A percentile compares a stretch with the other conserved stretches of the same genome.
Evolutionary conservation across 2,329 filamentous ascomycete species (phyloP).

Genomic region (Phyllosticta citribraziliensis): DNA sequence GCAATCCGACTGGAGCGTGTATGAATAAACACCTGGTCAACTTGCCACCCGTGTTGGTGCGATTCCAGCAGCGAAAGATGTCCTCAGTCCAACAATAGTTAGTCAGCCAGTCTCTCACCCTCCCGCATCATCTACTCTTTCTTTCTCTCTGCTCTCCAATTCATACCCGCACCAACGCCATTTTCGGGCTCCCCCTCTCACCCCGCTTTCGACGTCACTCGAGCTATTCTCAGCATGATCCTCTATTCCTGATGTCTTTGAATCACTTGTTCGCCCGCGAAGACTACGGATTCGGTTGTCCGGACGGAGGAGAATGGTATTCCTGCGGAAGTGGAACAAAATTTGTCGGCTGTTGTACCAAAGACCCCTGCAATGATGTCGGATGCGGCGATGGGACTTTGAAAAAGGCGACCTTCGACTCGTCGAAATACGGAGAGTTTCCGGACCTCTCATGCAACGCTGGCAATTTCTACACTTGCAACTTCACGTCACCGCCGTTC

Average conservation of each 20-base stretch:
- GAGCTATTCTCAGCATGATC: neutral
- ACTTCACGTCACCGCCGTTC: constrained; percentile 19
- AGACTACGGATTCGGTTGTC: constrained; percentile 23
- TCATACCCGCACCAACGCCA: neutral
- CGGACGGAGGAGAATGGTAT: constrained; percentile 25
- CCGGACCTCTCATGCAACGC: constrained; percentile 24
- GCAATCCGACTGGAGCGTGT: neutral
- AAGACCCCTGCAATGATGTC: constrained; percentile 26
- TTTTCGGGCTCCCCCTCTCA: neutral
- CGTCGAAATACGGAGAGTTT: constrained; percentile 21
- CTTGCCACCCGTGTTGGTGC: neutral
- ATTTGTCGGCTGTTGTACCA: constrained; percentile 33
- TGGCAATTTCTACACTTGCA: constrained; percentile 28
- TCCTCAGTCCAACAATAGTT: neutral
- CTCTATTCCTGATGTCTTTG: neutral
- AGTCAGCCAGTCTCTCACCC: neutral
- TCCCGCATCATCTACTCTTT: neutral
- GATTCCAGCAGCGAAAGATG: neutral
- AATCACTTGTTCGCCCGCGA: constrained; percentile 10
- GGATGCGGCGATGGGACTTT: constrained; percentile 28
- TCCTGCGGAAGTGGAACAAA: constrained; percentile 22
- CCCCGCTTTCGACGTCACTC: neutral
- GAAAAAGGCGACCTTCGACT: constrained; percentile 23
- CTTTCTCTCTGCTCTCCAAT: neutral
- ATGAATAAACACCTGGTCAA: neutral